A percentile compares a stretch with the other conserved stretches of the same genome.
Conservation (phyloP, 129 eudicot genomes). For the Artemisia tridentata region DNA sequence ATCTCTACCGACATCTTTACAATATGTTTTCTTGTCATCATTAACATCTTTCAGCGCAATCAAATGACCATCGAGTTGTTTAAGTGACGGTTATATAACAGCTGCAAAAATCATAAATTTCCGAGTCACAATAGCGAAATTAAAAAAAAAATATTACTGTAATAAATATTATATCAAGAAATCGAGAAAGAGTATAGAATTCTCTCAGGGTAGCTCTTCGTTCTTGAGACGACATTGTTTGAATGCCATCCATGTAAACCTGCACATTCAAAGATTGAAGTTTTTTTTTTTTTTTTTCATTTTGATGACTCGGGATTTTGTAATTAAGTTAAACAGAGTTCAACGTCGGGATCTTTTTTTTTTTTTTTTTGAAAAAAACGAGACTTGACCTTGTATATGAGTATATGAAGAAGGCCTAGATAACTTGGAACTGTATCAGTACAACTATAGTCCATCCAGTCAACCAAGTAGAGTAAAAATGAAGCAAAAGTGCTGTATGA, state of each 20-base stretch:
- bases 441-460: constrained; percentile 68
- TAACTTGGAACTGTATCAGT: too few species aligned
- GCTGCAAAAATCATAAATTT: constrained; percentile 34
- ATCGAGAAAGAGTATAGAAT: constrained; percentile 47
- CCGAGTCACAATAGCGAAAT: neutral
- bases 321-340: too few species aligned
- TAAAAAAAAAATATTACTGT: neutral
- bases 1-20: constrained; percentile 29
- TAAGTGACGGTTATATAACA: constrained; percentile 58
- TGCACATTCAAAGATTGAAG: constrained; percentile 24
- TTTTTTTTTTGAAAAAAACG: too few species aligned
- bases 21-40: constrained; percentile 19
- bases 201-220: constrained; percentile 59
- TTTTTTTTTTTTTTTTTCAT: too few species aligned
- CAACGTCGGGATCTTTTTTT: too few species aligned
- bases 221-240: constrained; percentile 50
- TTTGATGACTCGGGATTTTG: too few species aligned
- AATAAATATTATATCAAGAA: constrained; percentile 12
- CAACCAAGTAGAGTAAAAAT: too few species aligned
- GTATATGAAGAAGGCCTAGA: too few species aligned
- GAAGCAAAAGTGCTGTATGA: too few species aligned
- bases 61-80: constrained; percentile 59
- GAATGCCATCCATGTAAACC: constrained; percentile 75
- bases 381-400: too few species aligned
- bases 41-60: constrained; percentile 36